Conservation (phyloP, 176 grass and related monocot genomes). For the Triticum monococcum region DNA sequence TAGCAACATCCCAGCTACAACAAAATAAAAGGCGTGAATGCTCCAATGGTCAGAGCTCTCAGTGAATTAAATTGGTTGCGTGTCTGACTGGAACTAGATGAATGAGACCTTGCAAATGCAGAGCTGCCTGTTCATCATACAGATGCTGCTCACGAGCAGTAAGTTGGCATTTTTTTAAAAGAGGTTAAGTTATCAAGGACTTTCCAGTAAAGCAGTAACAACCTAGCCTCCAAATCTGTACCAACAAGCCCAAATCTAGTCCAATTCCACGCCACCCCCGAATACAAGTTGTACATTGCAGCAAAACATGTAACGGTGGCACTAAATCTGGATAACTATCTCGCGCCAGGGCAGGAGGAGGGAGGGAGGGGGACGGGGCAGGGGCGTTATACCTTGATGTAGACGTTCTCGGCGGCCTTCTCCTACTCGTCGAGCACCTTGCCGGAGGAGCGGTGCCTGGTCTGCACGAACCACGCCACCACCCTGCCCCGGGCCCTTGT, state of each 20-base stretch:
- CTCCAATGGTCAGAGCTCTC: neutral
- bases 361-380: too few relatives aligned
- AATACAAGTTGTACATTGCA: neutral
- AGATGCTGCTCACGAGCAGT: neutral
- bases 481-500: too few relatives aligned
- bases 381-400: too few relatives aligned
- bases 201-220: neutral
- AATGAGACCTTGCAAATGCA: neutral
- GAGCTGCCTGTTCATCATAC: conserved; percentile 1
- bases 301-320: neutral
- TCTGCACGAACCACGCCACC: too few relatives aligned
- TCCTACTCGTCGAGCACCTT: too few relatives aligned
- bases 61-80: neutral
- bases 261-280: neutral
- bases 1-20: neutral
- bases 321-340: too few relatives aligned
- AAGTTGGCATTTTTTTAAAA: neutral
- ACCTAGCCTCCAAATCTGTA: neutral
- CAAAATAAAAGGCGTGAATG: neutral
- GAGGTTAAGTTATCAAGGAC: neutral
- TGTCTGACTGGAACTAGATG: neutral
- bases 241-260: neutral
- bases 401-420: too few relatives aligned
- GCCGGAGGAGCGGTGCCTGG: too few relatives aligned
- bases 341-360: too few relatives aligned